Evolutionary conservation across 2,329 filamentous ascomycete species (phyloP).

Genomic region (Aspergillus amoenus): DNA sequence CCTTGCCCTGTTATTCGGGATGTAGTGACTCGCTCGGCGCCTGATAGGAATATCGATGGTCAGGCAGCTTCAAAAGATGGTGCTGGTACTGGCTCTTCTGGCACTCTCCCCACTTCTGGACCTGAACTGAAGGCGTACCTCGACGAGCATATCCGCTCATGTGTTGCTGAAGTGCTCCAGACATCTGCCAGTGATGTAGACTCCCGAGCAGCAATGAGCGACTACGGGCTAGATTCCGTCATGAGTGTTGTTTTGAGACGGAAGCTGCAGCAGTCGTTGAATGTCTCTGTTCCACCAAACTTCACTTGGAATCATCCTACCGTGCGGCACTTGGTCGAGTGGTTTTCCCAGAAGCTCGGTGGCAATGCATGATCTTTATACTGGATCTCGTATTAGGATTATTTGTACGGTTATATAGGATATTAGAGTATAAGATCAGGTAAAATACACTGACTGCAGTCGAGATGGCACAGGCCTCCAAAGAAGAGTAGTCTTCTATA

Average conservation of each 20-base stretch:
- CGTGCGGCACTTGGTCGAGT: conserved; percentile 29
- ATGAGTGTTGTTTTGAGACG: conserved; percentile 39
- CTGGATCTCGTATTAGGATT: too few relatives aligned
- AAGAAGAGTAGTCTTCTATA: too few relatives aligned
- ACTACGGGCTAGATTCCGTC: conserved; percentile 43
- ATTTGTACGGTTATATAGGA: too few relatives aligned
- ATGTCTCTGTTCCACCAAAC: conserved; percentile 40
- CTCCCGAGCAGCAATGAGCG: conserved; percentile 31
- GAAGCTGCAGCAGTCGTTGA: conserved; percentile 35
- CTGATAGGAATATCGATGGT: too few relatives aligned
- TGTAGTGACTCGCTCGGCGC: conserved; percentile 7
- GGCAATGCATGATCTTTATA: not conserved
- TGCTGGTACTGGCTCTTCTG: not conserved
- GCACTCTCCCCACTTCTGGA: not conserved
- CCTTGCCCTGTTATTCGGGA: conserved; percentile 13
- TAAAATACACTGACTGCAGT: too few relatives aligned
- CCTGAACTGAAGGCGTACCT: not conserved
- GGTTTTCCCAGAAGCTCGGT: not conserved
- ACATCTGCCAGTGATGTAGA: conserved; percentile 34
- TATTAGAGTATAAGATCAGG: too few relatives aligned
- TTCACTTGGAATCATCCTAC: conserved; percentile 45
- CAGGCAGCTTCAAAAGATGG: not conserved
- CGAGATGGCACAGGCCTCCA: too few relatives aligned
- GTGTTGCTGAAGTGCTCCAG: conserved; percentile 36
- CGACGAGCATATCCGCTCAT: conserved; percentile 30